Evolutionary conservation across 768 basidiomycete species (phyloP).

Genomic region (Lepiota subincarnata): DNA sequence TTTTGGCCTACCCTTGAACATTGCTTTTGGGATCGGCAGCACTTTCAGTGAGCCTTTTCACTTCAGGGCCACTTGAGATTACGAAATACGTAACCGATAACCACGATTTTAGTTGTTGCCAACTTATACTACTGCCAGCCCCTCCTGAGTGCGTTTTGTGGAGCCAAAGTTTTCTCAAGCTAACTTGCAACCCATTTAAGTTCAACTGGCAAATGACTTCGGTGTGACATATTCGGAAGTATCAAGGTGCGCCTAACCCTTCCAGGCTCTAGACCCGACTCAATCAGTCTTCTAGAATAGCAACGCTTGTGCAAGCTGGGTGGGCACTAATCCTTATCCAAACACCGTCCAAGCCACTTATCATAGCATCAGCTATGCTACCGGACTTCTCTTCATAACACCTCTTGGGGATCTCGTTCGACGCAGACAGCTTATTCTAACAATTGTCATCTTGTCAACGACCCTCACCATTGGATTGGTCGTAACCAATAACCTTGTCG

Average conservation of each 20-base stretch:
- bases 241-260: constrained; percentile 18
- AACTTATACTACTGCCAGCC: constrained; percentile 87
- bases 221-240: constrained; percentile 30
- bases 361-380: constrained; percentile 50
- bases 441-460: constrained; percentile 48
- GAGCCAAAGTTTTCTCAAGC: neutral
- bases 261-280: neutral
- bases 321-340: constrained; percentile 21
- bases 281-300: constrained; percentile 37
- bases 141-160: constrained; percentile 51
- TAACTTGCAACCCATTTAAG: constrained; percentile 19
- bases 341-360: neutral
- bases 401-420: constrained; percentile 84
- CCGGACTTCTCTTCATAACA: constrained; percentile 68
- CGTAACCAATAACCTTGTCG: constrained; percentile 50
- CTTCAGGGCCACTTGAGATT: neutral
- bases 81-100: neutral
- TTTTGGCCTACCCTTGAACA: constrained; percentile 50
- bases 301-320: constrained; percentile 68
- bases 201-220: constrained; percentile 35
- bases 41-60: constrained; percentile 41
- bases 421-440: constrained; percentile 64
- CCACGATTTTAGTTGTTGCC: constrained; percentile 42
- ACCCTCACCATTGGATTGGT: constrained; percentile 69
- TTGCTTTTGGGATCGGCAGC: constrained; percentile 57